phyloP scores from a whole-genome alignment of 371 early-diverging fungal genomes.

The Syncephalastrum monosporum region DNA sequence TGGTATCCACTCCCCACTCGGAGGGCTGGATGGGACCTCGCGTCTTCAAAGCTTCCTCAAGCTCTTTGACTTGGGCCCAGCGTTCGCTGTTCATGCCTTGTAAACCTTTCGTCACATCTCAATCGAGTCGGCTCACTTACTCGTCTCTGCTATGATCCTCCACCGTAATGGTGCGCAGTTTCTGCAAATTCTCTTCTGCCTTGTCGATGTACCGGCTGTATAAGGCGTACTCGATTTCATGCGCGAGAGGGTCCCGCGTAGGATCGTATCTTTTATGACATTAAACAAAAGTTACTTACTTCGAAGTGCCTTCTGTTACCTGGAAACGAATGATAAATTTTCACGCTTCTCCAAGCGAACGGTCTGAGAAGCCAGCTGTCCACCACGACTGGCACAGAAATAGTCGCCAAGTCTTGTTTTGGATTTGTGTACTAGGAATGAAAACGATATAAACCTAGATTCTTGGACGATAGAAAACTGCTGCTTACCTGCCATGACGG shows the following conservation, averaged over 20 bases:
- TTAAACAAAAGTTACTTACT: not conserved
- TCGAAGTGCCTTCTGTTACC: slow-evolving; percentile 6
- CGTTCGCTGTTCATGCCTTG: slow-evolving; percentile 9
- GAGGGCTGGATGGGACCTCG: slow-evolving; percentile 11
- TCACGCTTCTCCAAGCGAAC: slow-evolving; percentile 23
- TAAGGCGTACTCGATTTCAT: slow-evolving; percentile 30
- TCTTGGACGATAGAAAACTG: not conserved
- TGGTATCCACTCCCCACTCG: slow-evolving; percentile 25
- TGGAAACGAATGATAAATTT: slow-evolving; percentile 14
- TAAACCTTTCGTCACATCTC: not conserved
- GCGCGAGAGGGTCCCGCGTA: slow-evolving; percentile 9
- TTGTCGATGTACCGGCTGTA: slow-evolving; percentile 21
- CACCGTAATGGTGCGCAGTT: slow-evolving; percentile 9
- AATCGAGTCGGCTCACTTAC: not conserved
- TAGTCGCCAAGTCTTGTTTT: slow-evolving; percentile 21
- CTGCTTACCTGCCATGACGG: slow-evolving; percentile 22
- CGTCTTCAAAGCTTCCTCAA: slow-evolving; percentile 17
- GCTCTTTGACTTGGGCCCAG: slow-evolving; percentile 14
- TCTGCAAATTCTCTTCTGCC: slow-evolving; percentile 22
- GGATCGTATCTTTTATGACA: slow-evolving; percentile 18
- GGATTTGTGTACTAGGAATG: slow-evolving; percentile 20
- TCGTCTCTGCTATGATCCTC: slow-evolving; percentile 6
- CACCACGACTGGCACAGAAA: slow-evolving; percentile 30
- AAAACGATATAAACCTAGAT: not conserved
- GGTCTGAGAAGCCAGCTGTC: slow-evolving; percentile 31